These are phyloP conservation scores for Chimonanthus salicifolius DNA, from an alignment of 164 flowering plant species.

Conservation along the genomic window DNA sequence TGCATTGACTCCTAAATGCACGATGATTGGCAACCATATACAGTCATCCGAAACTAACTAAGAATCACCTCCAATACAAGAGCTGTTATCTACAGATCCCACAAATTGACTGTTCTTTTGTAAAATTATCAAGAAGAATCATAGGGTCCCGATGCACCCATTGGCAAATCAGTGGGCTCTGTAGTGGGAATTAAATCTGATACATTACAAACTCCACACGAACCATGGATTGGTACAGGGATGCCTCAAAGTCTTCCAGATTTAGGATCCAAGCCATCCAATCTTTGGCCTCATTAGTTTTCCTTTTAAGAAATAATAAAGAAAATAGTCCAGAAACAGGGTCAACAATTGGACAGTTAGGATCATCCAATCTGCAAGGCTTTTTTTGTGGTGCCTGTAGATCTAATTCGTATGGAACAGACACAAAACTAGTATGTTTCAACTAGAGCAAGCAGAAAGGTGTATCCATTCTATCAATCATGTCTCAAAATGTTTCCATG, in stretches of 20 bases:
- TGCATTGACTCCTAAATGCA: conserved; percentile 6
- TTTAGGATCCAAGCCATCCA: background rate
- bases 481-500: background rate
- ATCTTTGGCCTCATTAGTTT: background rate
- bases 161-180: background rate
- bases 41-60: conserved; percentile 2
- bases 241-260: background rate
- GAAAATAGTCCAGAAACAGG: background rate
- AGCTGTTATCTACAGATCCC: background rate
- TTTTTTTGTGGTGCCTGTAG: background rate
- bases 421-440: background rate
- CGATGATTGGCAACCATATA: conserved; percentile 5
- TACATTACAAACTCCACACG: background rate
- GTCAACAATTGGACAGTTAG: background rate
- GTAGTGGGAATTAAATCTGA: background rate
- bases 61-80: conserved; percentile 1
- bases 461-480: background rate
- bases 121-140: background rate
- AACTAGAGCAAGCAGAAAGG: background rate
- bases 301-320: background rate
- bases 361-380: background rate
- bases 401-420: background rate
- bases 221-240: background rate
- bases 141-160: background rate
- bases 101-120: background rate